Conservation (phyloP, 2,329 filamentous ascomycete species). For the Lizonia empirigonia region DNA sequence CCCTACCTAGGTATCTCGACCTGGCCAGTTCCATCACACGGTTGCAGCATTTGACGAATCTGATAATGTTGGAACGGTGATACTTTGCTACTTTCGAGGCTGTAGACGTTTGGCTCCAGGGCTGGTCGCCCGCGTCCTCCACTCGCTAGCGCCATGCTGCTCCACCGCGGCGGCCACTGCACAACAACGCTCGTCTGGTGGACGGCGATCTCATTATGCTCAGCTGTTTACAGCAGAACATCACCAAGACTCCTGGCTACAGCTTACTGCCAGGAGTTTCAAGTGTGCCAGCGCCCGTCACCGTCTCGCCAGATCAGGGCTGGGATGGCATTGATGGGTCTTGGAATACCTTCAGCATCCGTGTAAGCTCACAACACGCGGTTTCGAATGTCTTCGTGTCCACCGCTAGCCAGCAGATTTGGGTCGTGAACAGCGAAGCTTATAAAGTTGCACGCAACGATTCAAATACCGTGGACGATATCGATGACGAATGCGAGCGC, state of each 20-base stretch:
- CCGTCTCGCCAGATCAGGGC: constrained; percentile 45
- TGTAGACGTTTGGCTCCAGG: constrained; percentile 14
- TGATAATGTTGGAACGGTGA: constrained; percentile 10
- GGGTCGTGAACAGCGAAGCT: constrained; percentile 60
- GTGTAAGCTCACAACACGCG: constrained; percentile 60
- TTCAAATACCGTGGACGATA: constrained; percentile 53
- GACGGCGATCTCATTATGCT: constrained; percentile 27
- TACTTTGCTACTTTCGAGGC: constrained; percentile 2
- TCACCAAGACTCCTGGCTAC: constrained; percentile 26
- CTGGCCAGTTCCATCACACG: no score
- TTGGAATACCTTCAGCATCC: constrained; percentile 73
- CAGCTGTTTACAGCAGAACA: constrained; percentile 32
- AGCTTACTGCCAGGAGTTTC: constrained; percentile 23
- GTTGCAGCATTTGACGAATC: neutral
- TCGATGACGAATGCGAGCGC: constrained; percentile 53
- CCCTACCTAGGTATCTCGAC: constrained; percentile 4
- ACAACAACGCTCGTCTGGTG: constrained; percentile 18
- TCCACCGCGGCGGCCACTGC: constrained; percentile 14
- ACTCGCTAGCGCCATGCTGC: constrained; percentile 12
- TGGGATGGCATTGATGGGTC: constrained; percentile 47
- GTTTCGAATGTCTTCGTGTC: constrained; percentile 65
- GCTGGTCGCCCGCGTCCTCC: constrained; percentile 3
- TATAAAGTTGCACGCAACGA: constrained; percentile 42
- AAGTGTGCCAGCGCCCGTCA: constrained; percentile 39
- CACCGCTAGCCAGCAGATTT: constrained; percentile 73